Conservation (phyloP, 2,329 filamentous ascomycete genomes). For the Huntiella decipiens region DNA sequence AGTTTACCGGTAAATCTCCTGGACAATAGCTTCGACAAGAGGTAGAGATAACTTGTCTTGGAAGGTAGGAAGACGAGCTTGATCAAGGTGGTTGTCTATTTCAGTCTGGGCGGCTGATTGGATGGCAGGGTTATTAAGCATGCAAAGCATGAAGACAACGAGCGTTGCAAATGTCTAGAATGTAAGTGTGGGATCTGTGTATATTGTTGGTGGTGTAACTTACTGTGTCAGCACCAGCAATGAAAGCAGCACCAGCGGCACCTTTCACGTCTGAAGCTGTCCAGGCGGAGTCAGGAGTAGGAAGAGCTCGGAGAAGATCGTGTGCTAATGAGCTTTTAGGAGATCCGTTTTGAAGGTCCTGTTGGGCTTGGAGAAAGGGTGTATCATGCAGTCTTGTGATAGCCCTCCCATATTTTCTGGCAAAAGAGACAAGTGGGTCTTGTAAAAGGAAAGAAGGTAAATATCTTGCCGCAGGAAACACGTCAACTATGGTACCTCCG, state of each 20-base stretch:
- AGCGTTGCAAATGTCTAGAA: constrained; percentile 20
- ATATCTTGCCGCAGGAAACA: constrained; percentile 20
- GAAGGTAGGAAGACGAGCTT: not conserved
- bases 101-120: constrained; percentile 27
- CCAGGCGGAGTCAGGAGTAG: not conserved
- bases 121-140: constrained; percentile 24
- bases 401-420: constrained; percentile 19
- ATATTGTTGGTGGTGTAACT: constrained; percentile 8
- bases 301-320: constrained; percentile 12
- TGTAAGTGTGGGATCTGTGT: too few relatives aligned
- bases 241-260: constrained; percentile 28
- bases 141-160: constrained; percentile 24
- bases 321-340: constrained; percentile 16
- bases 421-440: constrained; percentile 14
- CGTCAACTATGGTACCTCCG: constrained; percentile 23
- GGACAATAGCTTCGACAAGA: not conserved
- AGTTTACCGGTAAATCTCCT: constrained; percentile 1
- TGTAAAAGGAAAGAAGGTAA: not conserved
- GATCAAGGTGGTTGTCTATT: constrained; percentile 24
- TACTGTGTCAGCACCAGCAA: constrained; percentile 27
- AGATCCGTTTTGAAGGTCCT: not conserved
- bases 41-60: not conserved
- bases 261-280: constrained; percentile 29
- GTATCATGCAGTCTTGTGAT: constrained; percentile 18
- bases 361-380: constrained; percentile 17